These are phyloP conservation scores for Oryza meridionalis DNA, from an alignment of 176 grass and related monocot genomes.

Conservation along the genomic window DNA sequence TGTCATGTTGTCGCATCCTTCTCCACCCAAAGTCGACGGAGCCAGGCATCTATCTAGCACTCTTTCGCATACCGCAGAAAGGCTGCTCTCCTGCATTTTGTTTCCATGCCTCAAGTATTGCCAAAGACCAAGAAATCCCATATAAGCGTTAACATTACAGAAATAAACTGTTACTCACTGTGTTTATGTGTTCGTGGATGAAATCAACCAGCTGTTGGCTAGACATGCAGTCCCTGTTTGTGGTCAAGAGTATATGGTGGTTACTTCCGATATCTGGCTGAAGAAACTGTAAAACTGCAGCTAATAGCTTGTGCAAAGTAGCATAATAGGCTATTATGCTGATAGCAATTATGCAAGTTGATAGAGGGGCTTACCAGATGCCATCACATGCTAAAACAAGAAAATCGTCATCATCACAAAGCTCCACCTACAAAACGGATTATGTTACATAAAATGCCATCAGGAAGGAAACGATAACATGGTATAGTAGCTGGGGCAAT, in stretches of 20 bases:
- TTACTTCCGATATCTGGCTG: conserved; percentile 7
- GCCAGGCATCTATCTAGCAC: conserved; percentile 91
- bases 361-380: conserved; percentile 69
- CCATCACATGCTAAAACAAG: conserved; percentile 95
- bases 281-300: conserved; percentile 7
- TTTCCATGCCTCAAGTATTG: conserved; percentile 18
- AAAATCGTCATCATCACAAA: conserved; percentile 94
- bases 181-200: conserved; percentile 74
- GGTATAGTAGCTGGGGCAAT: conserved; percentile 1
- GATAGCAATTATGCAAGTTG: not conserved
- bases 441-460: conserved; percentile 12
- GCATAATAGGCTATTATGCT: not conserved
- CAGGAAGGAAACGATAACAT: conserved; percentile 21
- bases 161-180: conserved; percentile 53
- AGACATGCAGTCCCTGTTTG: conserved; percentile 87
- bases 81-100: conserved; percentile 67
- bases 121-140: not conserved
- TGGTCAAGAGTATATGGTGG: not conserved
- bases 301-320: not conserved
- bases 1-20: conserved; percentile 97
- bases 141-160: not conserved
- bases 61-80: conserved; percentile 79
- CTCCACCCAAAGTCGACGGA: conserved; percentile 74
- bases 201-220: conserved; percentile 92
- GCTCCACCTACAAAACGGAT: conserved; percentile 66